phyloP scores from a whole-genome alignment of 768 basidiomycete species.

The Krasilnikovozyma curviuscula region DNA sequence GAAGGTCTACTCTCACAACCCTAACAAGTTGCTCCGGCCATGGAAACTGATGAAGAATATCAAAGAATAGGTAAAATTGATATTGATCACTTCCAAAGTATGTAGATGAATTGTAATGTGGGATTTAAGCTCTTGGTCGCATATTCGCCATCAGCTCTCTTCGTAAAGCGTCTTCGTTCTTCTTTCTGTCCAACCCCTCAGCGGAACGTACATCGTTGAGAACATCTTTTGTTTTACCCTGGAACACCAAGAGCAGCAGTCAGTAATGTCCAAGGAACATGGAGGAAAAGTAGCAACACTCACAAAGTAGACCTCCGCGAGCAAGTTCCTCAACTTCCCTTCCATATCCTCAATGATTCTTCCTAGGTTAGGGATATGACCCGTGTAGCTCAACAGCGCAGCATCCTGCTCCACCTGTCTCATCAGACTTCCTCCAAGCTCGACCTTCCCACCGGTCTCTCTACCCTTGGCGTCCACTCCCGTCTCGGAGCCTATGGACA shows the following conservation, averaged over 20 bases:
- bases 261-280: too few species aligned
- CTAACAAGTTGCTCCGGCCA: too few species aligned
- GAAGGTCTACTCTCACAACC: too few species aligned
- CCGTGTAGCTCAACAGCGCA: conserved; percentile 54
- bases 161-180: conserved; percentile 6
- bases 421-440: conserved; percentile 89
- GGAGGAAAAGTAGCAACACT: conserved; percentile 4
- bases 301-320: conserved; percentile 28
- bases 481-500: conserved; percentile 35
- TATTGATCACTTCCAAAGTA: too few species aligned
- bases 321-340: conserved; percentile 89
- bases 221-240: conserved; percentile 90
- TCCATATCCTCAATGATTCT: conserved; percentile 97
- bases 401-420: conserved; percentile 87
- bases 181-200: conserved; percentile 39
- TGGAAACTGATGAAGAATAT: too few species aligned
- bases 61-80: too few species aligned
- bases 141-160: conserved; percentile 10
- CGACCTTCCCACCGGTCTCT: conserved; percentile 47
- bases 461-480: conserved; percentile 28
- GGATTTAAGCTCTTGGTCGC: too few species aligned
- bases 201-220: conserved; percentile 76
- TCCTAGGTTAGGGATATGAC: conserved; percentile 86
- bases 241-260: conserved; percentile 49
- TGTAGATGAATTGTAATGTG: too few species aligned